Evolutionary conservation across 164 flowering plant species (phyloP), one percentile per base, ranked within the genome.

Genomic region (Nymphaea colorata): DNA sequence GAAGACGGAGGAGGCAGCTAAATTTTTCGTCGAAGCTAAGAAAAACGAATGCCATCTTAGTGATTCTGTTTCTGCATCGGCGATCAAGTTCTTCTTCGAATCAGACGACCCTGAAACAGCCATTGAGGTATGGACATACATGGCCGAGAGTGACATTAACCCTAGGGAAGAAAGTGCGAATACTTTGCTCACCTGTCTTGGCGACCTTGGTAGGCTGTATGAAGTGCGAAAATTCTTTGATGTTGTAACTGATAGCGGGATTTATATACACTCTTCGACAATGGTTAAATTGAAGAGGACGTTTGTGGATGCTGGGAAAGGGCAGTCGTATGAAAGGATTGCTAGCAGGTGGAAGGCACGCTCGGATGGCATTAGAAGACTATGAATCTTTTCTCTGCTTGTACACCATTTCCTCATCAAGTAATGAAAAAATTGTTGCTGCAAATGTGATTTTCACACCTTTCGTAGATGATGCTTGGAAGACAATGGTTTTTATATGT

Each of bases 11-110:
- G 76, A 81, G 43, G 82, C 76, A 2, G 78, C 77, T 16, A 84
- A 69, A 44, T 86, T 89, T 68, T 89, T 88, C 73, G 3, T 41
- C 3, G 91, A 87, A 82, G 86, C 88, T 93, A 69, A 70, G 66
- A 89, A 86, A 80, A 89, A 89, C 70, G 97, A 91, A 71, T 76
- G 63, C 47, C 81, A 83, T 53, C 97, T 93, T 10, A 80, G 83
- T 0, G 81, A 67, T 65, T 62, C 76, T n/a, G 86, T 78, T 71
- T 86, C 83, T 72, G 79, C 84, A 57, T 76, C 73, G 2, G 95
- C 91, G 42, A 84, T 91, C 59, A 65, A 72, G 51, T 63, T 86
- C 84, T 75, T 87, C 69, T 84, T 86, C 62, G 82, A 85, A 4
- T 69, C 72, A 15, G 88, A 87, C 62, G 93, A 88, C 75, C 89